A percentile compares a stretch with the other conserved stretches of the same genome.
phyloP scores from a whole-genome alignment of 495 filamentous ascomycete genomes.

The Penicillium bialowiezense region DNA sequence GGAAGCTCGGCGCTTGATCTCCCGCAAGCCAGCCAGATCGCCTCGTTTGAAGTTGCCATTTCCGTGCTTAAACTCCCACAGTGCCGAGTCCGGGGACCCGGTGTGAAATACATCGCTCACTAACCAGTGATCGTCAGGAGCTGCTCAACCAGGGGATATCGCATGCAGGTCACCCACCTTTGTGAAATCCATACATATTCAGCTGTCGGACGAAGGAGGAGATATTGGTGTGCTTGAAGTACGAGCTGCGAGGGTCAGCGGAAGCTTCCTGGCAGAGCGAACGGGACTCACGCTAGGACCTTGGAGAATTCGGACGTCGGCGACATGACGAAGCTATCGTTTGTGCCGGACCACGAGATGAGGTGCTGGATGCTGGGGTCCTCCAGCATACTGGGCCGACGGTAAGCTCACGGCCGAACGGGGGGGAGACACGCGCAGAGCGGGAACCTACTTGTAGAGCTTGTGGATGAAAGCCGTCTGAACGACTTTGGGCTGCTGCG shows the following conservation, averaged over 20 bases:
- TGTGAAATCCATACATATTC: conserved; percentile 99
- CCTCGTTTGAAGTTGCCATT: conserved; percentile 96
- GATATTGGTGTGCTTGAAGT: conserved; percentile 99
- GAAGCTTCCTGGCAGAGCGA: conserved; percentile 1
- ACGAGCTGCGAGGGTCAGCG: conserved; percentile 52
- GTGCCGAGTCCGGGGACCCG: conserved; percentile 86
- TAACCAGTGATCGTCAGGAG: conserved; percentile 33
- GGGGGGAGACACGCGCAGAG: background rate
- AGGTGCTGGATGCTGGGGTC: conserved; percentile 88
- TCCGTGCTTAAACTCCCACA: conserved; percentile 99
- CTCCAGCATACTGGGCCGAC: conserved; percentile 79
- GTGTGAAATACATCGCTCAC: conserved; percentile 99
- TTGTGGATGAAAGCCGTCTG: conserved; percentile 99
- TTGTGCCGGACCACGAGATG: conserved; percentile 90
- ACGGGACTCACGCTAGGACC: conserved; percentile 79
- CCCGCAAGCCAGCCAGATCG: conserved; percentile 84
- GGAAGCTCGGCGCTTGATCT: conserved; percentile 97
- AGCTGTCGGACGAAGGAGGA: conserved; percentile 97
- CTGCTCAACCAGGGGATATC: background rate
- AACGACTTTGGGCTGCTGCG: conserved; percentile 95
- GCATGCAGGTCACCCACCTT: conserved; percentile 60
- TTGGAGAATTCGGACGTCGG: conserved; percentile 97
- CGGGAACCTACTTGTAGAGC: conserved; percentile 83
- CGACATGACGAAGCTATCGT: conserved; percentile 98
- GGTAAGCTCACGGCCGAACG: conserved; percentile 2